These are phyloP conservation scores for Botrytis cinerea DNA, from an alignment of 2,329 filamentous ascomycete species.

Conservation along the genomic window DNA sequence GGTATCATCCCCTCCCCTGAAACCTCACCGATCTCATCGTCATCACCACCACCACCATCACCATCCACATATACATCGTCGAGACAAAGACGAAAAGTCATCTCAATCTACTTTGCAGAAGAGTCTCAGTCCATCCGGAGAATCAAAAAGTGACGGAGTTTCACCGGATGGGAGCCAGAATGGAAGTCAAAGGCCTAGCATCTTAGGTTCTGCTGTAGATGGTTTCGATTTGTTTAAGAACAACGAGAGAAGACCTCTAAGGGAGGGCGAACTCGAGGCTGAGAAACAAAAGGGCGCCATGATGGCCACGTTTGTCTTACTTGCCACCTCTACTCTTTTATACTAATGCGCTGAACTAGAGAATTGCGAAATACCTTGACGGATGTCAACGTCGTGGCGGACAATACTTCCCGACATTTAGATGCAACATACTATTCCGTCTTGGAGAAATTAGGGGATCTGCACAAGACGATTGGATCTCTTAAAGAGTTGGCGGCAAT, in stretches of 20 bases:
- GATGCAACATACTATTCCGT: conserved; percentile 76
- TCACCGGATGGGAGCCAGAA: conserved; percentile 49
- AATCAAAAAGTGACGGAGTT: conserved; percentile 44
- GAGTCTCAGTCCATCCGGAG: conserved; percentile 14
- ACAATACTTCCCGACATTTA: conserved; percentile 63
- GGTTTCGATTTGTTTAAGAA: conserved; percentile 22
- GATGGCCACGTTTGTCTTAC: conserved; percentile 46
- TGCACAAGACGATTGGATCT: conserved; percentile 64
- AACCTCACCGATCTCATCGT: conserved; percentile 45
- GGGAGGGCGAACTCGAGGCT: conserved; percentile 46
- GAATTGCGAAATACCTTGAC: conserved; percentile 54
- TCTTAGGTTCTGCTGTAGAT: conserved; percentile 40
- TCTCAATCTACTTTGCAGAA: conserved; percentile 32
- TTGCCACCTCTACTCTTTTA: background rate
- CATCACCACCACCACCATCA: conserved; percentile 18
- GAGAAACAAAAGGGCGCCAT: conserved; percentile 47
- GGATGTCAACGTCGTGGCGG: conserved; percentile 60
- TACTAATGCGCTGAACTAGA: conserved; percentile 42
- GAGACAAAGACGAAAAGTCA: conserved; percentile 41
- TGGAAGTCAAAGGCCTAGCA: conserved; percentile 48
- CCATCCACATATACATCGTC: conserved; percentile 42
- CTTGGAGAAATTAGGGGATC: conserved; percentile 64
- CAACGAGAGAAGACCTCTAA: conserved; percentile 34
- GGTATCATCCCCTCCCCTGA: conserved; percentile 26
- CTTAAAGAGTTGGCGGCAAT: conserved; percentile 67